phyloP scores from a whole-genome alignment of 192 early-diverging fungal genomes.

The Podila clonocystis region DNA sequence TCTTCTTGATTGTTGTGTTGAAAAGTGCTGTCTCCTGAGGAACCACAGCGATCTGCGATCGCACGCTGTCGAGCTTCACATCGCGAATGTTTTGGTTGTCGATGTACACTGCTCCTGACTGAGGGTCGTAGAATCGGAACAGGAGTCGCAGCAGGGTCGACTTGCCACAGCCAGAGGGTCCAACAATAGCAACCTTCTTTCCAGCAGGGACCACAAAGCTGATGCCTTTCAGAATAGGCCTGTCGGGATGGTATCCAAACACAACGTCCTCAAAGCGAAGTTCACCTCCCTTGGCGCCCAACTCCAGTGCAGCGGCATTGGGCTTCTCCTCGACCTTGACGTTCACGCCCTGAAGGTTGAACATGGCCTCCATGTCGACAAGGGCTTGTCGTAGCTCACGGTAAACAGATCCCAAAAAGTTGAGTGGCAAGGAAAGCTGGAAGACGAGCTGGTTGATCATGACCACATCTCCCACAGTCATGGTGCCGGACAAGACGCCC shows the following conservation, averaged over 20 bases:
- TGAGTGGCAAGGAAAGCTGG: conserved; percentile 96
- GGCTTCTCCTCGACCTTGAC: conserved; percentile 65
- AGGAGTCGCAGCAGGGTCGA: conserved; percentile 57
- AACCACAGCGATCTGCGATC: conserved; percentile 69
- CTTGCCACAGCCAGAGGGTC: conserved; percentile 65
- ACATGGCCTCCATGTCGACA: conserved; percentile 98
- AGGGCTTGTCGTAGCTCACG: conserved; percentile 95
- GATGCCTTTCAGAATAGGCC: conserved; percentile 64
- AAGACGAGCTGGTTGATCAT: conserved; percentile 99
- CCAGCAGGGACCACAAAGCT: conserved; percentile 66
- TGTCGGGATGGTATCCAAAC: conserved; percentile 88
- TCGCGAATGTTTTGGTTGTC: conserved; percentile 69
- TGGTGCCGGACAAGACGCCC: conserved; percentile 75
- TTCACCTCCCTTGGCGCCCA: conserved; percentile 74
- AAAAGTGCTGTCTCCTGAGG: conserved; percentile 67
- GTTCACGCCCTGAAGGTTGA: conserved; percentile 75
- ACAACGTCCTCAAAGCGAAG: conserved; percentile 88
- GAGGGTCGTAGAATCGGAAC: conserved; percentile 71
- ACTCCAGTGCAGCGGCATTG: conserved; percentile 55
- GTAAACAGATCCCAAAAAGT: conserved; percentile 98
- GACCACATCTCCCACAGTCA: conserved; percentile 98
- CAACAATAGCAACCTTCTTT: conserved; percentile 68
- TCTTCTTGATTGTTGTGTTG: conserved; percentile 72
- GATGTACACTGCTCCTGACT: conserved; percentile 62
- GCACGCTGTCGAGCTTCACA: conserved; percentile 62